Conservation (phyloP, 345 rosid species). For the Geranium brycei region DNA sequence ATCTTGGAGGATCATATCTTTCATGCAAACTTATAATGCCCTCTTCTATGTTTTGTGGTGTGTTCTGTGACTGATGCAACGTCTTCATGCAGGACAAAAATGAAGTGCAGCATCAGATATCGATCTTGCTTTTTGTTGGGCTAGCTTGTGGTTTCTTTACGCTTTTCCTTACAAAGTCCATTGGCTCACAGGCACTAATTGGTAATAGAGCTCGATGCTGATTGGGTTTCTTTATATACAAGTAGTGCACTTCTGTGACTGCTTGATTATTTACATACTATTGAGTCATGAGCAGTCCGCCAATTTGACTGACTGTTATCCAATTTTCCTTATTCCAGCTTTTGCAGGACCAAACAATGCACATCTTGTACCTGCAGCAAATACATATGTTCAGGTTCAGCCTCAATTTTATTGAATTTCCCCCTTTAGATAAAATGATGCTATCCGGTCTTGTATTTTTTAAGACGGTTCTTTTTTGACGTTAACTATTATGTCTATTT, state of each 20-base stretch:
- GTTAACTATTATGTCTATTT: no score
- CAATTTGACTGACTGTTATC: constrained; percentile 1
- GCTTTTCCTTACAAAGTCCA: constrained; percentile 27
- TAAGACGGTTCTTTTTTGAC: no score
- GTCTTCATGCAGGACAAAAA: constrained; percentile 25
- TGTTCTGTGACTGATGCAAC: neutral
- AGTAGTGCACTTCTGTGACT: no score
- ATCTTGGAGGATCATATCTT: no score
- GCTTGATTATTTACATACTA: no score
- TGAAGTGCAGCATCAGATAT: constrained; percentile 39
- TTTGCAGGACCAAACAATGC: constrained; percentile 31
- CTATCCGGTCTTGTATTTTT: no score
- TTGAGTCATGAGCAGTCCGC: no score
- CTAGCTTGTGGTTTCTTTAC: constrained; percentile 23
- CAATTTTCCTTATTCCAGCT: constrained; percentile 14
- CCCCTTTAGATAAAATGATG: neutral
- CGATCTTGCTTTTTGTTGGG: constrained; percentile 29
- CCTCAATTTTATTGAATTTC: neutral
- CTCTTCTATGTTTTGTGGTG: neutral
- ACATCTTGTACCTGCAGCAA: constrained; percentile 32
- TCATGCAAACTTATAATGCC: neutral
- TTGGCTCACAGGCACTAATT: constrained; percentile 29
- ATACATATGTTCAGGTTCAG: constrained; percentile 31
- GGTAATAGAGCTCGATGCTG: constrained; percentile 14
- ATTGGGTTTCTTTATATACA: neutral